Evolutionary conservation across 139 green algal species (phyloP), one percentile per base, ranked within the genome.

Genomic region (Edaphochlamys debaryana): DNA sequence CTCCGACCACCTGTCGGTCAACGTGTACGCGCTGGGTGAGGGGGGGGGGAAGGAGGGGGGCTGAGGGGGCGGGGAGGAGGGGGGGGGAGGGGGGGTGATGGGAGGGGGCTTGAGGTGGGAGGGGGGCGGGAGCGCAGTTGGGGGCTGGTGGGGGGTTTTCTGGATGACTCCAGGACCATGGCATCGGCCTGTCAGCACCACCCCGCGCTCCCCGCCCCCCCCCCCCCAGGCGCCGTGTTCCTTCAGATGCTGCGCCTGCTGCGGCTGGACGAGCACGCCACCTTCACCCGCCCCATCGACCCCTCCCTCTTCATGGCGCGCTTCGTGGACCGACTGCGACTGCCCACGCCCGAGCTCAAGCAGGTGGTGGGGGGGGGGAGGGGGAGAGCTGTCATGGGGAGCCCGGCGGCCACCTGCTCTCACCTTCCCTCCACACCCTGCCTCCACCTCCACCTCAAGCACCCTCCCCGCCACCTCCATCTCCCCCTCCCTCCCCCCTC

Each of bases 251-350:
- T 92, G 83, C 89, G 92, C 45, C 89, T 98, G 77, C 92, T 99
- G 85, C 91, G 93, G 17, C 87, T 99, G 67, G 93, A 98, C 50
- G 87, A 98, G 40, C 93, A 97, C 84, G 93, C 94, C 62, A 88
- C 92, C 69, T 94, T 99, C 69, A 88, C 88, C 27, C 93, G 92
- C 68, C 97, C 97, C 5, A 90, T 98, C 20, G 97, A 99, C 91
- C 97, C 97, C 34, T 94, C 84, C 54, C 92, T 99, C 25, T 99
- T 98, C 93, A 95, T 99, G 54, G 92, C 98, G 75, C 92, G 97
- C 30, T 99, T 99, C 87, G 94, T 94, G 7, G 93, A 97, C 72
- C 86, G 87, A 15, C 89, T 98, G 30, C n/a, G 75, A 22, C 77
- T 83, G 63, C 77, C 77, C 77, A 72, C 75, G 4, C 45, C 45